Evolutionary conservation across 805 yeast species (phyloP).

Genomic region (Candida incommunis): DNA sequence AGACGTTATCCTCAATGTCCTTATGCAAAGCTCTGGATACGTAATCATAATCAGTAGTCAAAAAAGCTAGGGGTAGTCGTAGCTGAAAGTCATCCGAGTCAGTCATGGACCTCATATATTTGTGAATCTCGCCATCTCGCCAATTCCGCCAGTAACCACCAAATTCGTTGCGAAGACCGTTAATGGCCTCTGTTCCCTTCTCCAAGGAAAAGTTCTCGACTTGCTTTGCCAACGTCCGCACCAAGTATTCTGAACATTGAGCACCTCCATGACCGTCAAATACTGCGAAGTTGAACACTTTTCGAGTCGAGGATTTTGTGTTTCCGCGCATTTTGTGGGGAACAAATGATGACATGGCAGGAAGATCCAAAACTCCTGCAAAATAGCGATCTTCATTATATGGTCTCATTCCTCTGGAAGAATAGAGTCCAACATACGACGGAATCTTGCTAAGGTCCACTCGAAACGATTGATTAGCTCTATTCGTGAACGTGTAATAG

Average conservation of each 20-base stretch:
- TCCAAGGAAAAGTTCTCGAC: conserved; percentile 32
- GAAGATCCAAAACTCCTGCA: conserved; percentile 45
- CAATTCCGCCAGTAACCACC: conserved; percentile 83
- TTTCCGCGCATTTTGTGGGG: conserved; percentile 10
- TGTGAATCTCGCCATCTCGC: conserved; percentile 32
- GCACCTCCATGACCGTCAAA: conserved; percentile 95
- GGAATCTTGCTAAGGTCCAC: conserved; percentile 35
- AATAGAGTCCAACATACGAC: conserved; percentile 61
- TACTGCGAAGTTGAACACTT: conserved; percentile 55
- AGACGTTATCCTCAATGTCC: neutral
- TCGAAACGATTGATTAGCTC: neutral
- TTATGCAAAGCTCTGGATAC: conserved; percentile 4
- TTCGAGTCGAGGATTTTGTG: conserved; percentile 10
- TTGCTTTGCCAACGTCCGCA: conserved; percentile 35
- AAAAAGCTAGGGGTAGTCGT: conserved; percentile 49
- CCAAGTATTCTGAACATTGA: conserved; percentile 52
- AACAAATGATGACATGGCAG: conserved; percentile 18
- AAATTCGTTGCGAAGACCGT: conserved; percentile 41
- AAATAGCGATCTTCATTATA: conserved; percentile 73
- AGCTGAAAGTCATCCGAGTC: conserved; percentile 41
- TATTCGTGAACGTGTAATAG: neutral
- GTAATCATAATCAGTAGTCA: conserved; percentile 52
- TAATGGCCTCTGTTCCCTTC: conserved; percentile 31
- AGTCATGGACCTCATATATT: conserved; percentile 18
- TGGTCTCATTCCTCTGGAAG: conserved; percentile 61